Evolutionary conservation across 2,329 filamentous ascomycete genomes (phyloP).

Genomic region (Colletotrichum abscissum): DNA sequence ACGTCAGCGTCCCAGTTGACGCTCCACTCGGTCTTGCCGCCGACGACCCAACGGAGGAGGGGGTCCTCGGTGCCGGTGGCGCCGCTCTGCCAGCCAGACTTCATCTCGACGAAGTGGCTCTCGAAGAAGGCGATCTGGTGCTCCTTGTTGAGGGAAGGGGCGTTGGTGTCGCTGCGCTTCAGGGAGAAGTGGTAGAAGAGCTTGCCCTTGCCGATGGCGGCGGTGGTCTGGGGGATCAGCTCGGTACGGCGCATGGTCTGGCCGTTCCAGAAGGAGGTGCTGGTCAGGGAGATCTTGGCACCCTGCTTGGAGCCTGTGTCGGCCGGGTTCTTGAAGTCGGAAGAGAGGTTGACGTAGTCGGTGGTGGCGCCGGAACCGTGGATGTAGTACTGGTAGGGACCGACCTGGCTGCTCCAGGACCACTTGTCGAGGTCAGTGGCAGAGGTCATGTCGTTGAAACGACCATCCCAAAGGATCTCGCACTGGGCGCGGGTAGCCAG

Average conservation of each 20-base stretch:
- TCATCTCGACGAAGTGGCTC: slow-evolving; percentile 80
- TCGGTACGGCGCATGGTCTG: slow-evolving; percentile 80
- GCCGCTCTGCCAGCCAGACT: slow-evolving; percentile 71
- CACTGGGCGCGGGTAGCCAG: slow-evolving; percentile 31
- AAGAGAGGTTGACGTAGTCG: slow-evolving; percentile 71
- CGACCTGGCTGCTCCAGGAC: slow-evolving; percentile 76
- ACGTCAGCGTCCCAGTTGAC: slow-evolving; percentile 69
- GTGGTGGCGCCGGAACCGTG: slow-evolving; percentile 69
- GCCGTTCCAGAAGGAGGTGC: slow-evolving; percentile 77
- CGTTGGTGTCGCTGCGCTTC: slow-evolving; percentile 67
- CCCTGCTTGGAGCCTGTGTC: slow-evolving; percentile 72
- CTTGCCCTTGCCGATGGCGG: slow-evolving; percentile 72
- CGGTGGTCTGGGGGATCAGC: slow-evolving; percentile 77
- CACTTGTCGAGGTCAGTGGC: slow-evolving; percentile 68
- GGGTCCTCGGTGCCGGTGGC: slow-evolving; percentile 56
- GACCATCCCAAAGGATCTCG: slow-evolving; percentile 70
- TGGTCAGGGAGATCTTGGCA: slow-evolving; percentile 74
- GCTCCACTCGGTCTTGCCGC: slow-evolving; percentile 71
- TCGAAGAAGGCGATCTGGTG: slow-evolving; percentile 76
- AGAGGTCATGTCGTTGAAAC: slow-evolving; percentile 69
- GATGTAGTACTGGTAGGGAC: slow-evolving; percentile 81
- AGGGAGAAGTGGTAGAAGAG: slow-evolving; percentile 81
- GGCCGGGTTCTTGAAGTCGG: slow-evolving; percentile 73
- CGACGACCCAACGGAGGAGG: slow-evolving; percentile 73
- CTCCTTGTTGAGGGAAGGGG: slow-evolving; percentile 71